Conservation (phyloP, 1,284 basidiomycete genomes). For the Agaricales sp. region DNA sequence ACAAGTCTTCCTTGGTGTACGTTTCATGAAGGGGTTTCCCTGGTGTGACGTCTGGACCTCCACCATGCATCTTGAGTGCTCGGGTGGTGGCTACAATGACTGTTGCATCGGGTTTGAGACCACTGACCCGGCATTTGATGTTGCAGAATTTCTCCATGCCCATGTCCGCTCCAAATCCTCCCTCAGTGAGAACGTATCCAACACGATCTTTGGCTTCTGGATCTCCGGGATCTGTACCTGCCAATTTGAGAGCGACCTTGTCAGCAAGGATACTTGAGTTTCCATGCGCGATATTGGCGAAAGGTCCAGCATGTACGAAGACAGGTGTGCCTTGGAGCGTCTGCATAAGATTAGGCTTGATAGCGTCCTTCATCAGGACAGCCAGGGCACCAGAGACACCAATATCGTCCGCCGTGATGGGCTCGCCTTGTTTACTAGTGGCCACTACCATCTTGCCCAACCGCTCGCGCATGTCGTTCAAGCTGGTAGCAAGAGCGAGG, state of each 20-base stretch:
- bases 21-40: conserved; percentile 92
- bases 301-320: conserved; percentile 97
- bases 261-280: conserved; percentile 99
- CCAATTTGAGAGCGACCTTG: conserved; percentile 92
- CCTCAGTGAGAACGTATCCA: conserved; percentile 97
- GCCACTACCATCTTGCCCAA: conserved; percentile 96
- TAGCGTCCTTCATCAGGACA: conserved; percentile 97
- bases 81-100: conserved; percentile 97
- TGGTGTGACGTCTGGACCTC: conserved; percentile 94
- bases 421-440: conserved; percentile 85
- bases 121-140: conserved; percentile 96
- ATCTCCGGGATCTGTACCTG: conserved; percentile 93
- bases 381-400: conserved; percentile 94
- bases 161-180: conserved; percentile 98
- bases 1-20: conserved; percentile 91
- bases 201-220: conserved; percentile 48
- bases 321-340: conserved; percentile 98
- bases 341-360: conserved; percentile 99
- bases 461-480: conserved; percentile 87
- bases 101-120: conserved; percentile 87
- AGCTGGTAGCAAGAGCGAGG: conserved; percentile 80
- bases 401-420: conserved; percentile 95
- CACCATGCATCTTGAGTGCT: conserved; percentile 98
- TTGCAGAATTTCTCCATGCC: conserved; percentile 99
- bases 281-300: conserved; percentile 98